A percentile compares a stretch with the other conserved stretches of the same genome.
Conservation (phyloP, 139 green algal genomes). For the Eudorina sp. region DNA sequence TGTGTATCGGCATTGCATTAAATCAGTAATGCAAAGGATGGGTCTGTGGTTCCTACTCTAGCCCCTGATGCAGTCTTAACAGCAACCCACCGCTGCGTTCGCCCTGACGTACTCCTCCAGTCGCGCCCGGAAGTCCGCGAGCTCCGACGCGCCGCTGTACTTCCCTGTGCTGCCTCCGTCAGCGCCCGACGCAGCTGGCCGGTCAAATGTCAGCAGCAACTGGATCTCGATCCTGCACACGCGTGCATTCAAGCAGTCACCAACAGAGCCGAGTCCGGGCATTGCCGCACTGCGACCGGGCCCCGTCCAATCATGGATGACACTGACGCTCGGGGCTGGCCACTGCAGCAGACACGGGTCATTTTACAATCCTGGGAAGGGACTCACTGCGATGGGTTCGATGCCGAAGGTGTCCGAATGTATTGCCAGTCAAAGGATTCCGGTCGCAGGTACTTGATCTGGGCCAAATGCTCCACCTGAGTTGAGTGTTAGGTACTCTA, state of each 20-base stretch:
- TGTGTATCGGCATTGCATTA: too few relatives aligned
- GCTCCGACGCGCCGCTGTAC: slow-evolving; percentile 8
- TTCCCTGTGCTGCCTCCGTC: slow-evolving; percentile 4
- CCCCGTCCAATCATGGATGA: too few relatives aligned
- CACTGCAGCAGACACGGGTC: too few relatives aligned
- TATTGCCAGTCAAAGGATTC: slow-evolving; percentile 68
- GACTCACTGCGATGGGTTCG: slow-evolving; percentile 29
- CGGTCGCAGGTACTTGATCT: slow-evolving; percentile 69
- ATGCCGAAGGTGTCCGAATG: slow-evolving; percentile 41
- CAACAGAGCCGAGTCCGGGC: too few relatives aligned
- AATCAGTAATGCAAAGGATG: too few relatives aligned
- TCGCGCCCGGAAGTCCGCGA: background rate
- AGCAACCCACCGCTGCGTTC: background rate
- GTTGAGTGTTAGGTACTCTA: too few relatives aligned
- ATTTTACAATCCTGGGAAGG: too few relatives aligned
- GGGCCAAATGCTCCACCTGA: slow-evolving; percentile 65
- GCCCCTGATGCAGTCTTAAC: background rate
- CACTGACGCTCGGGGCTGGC: too few relatives aligned
- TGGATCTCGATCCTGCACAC: slow-evolving; percentile 47
- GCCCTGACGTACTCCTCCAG: background rate
- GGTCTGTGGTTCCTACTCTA: too few relatives aligned
- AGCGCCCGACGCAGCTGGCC: background rate
- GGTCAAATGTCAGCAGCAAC: slow-evolving; percentile 49
- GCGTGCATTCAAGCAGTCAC: too few relatives aligned
- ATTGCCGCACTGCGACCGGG: too few relatives aligned